Conservation (phyloP, 176 grass and related monocot species). For the Cenchrus purpureus region DNA sequence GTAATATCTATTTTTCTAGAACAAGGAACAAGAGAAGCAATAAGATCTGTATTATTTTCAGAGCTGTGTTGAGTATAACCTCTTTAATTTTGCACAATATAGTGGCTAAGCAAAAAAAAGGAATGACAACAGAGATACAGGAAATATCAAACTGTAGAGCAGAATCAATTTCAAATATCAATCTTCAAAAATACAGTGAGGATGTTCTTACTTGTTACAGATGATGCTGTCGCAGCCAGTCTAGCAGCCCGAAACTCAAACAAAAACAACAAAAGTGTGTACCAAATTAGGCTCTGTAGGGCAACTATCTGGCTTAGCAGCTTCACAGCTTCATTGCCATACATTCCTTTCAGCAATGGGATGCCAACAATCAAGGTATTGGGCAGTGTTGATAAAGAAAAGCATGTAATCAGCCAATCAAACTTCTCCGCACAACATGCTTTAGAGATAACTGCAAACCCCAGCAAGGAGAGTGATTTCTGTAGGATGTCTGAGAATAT, state of each 20-base stretch:
- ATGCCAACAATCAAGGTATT: slow-evolving; percentile 95
- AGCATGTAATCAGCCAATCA: slow-evolving; percentile 82
- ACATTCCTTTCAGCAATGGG: slow-evolving; percentile 92
- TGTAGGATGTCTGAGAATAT: slow-evolving; percentile 74
- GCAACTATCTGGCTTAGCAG: slow-evolving; percentile 90
- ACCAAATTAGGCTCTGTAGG: slow-evolving; percentile 91
- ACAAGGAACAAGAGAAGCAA: not conserved
- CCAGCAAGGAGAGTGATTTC: slow-evolving; percentile 61
- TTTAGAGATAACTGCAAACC: slow-evolving; percentile 55
- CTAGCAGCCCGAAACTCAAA: slow-evolving; percentile 70
- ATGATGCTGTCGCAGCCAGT: slow-evolving; percentile 45
- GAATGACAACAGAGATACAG: not conserved
- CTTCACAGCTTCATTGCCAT: slow-evolving; percentile 78
- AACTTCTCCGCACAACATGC: slow-evolving; percentile 57
- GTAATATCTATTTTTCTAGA: slow-evolving; percentile 11
- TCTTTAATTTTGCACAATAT: slow-evolving; percentile 9
- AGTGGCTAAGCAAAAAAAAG: not conserved
- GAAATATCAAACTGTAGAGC: not conserved
- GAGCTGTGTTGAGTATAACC: slow-evolving; percentile 2
- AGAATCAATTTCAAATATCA: slow-evolving; percentile 33
- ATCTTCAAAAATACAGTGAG: slow-evolving; percentile 35
- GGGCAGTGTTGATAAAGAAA: slow-evolving; percentile 86
- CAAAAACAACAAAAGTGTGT: slow-evolving; percentile 72
- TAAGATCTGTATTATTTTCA: slow-evolving; percentile 6
- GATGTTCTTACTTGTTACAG: slow-evolving; percentile 63